Evolutionary conservation across 192 early-diverging fungal species (phyloP).

Genomic region (Allomyces macrogynus): DNA sequence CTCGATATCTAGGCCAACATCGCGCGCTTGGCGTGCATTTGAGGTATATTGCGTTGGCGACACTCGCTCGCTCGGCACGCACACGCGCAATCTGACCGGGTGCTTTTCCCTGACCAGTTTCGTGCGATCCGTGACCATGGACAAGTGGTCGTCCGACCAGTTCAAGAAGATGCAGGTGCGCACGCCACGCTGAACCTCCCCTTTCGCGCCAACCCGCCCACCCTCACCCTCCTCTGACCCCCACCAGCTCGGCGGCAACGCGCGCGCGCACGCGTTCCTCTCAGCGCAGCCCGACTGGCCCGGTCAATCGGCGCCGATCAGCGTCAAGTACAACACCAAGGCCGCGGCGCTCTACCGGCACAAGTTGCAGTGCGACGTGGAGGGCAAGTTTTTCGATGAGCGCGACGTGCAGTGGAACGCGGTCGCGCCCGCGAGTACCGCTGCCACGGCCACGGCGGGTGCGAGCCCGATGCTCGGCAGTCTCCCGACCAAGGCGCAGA

Average conservation of each 20-base stretch:
- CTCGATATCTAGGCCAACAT: too few relatives aligned
- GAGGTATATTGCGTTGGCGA: conserved; percentile 18
- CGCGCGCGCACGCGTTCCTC: conserved; percentile 69
- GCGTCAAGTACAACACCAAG: conserved; percentile 41
- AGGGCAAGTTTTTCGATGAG: conserved; percentile 22
- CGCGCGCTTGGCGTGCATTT: too few relatives aligned
- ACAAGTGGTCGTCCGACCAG: conserved; percentile 91
- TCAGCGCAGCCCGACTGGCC: conserved; percentile 53
- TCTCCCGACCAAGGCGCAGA: conserved; percentile 25
- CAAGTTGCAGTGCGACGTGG: conserved; percentile 57
- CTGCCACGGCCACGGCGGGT: too few relatives aligned
- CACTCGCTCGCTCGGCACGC: conserved; percentile 6
- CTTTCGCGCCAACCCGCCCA: not conserved
- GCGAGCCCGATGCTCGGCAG: not conserved
- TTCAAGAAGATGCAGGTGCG: conserved; percentile 68
- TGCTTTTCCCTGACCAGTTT: conserved; percentile 31
- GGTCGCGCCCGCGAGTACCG: too few relatives aligned
- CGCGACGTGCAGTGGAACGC: not conserved
- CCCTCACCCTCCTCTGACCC: not conserved
- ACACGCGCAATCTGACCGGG: conserved; percentile 1
- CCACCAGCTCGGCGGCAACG: conserved; percentile 60
- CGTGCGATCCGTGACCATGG: conserved; percentile 96
- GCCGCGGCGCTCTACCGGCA: conserved; percentile 74
- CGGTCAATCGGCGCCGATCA: not conserved
- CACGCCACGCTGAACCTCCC: conserved; percentile 2